Percentiles rank a stretch among this genome's conserved stretches.
These are phyloP conservation scores for Pittosporum tobira DNA, from an alignment of 129 eudicot genomes.

Conservation along the genomic window DNA sequence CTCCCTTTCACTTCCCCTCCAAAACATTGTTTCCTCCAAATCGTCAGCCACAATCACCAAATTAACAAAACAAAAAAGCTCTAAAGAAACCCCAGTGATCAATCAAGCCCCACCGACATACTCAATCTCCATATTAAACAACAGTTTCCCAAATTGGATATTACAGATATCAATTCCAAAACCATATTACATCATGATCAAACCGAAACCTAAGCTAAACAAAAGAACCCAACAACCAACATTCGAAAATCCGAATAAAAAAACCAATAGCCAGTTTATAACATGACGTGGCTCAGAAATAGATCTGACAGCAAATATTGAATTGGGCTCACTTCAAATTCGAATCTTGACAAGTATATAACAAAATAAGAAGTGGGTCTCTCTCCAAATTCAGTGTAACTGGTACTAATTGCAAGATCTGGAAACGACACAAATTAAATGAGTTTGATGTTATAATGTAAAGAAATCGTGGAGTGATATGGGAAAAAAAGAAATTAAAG, in stretches of 20 bases:
- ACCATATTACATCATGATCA: not conserved
- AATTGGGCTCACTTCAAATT: not conserved
- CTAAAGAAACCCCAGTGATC: slow-evolving; percentile 3
- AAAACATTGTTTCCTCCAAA: slow-evolving; percentile 45
- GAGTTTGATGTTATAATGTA: too few relatives aligned
- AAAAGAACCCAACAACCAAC: not conserved
- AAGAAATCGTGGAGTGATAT: too few relatives aligned
- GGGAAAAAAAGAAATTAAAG: too few relatives aligned
- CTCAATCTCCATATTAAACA: not conserved
- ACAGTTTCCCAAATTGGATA: not conserved
- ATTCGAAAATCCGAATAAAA: too few relatives aligned
- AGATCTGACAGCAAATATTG: not conserved
- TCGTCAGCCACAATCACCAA: slow-evolving; percentile 5
- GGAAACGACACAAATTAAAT: too few relatives aligned
- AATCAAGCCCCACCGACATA: not conserved
- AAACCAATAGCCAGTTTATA: not conserved
- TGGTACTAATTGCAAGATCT: too few relatives aligned
- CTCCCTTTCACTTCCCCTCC: slow-evolving; percentile 88
- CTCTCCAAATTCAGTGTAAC: too few relatives aligned
- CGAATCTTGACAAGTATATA: slow-evolving; percentile 1
- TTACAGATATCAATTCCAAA: not conserved
- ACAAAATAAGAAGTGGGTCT: too few relatives aligned
- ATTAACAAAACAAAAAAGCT: not conserved
- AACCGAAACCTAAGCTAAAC: slow-evolving; percentile 3
- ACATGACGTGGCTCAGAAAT: too few relatives aligned